Conservation (phyloP, 352 stramenopile species). For the Phytophthora kernoviae region DNA sequence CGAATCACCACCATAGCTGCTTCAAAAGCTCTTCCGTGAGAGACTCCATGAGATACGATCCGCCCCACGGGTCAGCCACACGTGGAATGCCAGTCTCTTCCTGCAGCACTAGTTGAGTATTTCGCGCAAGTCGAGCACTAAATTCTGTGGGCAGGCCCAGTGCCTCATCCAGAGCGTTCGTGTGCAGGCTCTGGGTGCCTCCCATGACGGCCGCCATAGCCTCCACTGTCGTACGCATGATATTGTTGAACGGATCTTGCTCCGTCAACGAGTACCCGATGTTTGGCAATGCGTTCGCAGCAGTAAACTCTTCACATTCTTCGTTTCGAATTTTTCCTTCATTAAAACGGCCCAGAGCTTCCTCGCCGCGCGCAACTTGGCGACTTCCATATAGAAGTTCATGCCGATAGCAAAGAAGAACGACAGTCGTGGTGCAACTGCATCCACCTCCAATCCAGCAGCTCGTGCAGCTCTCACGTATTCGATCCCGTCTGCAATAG, state of each 20-base stretch:
- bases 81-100: conserved; percentile 95
- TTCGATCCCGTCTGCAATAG: conserved; percentile 97
- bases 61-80: conserved; percentile 96
- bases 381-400: conserved; percentile 98
- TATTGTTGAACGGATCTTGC: conserved; percentile 98
- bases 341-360: conserved; percentile 95
- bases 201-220: conserved; percentile 85
- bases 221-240: conserved; percentile 97
- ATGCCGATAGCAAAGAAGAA: conserved; percentile 99
- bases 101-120: conserved; percentile 98
- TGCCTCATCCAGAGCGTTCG: conserved; percentile 97
- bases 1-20: conserved; percentile 73
- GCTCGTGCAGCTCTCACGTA: conserved; percentile 93
- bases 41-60: conserved; percentile 97
- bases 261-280: conserved; percentile 96
- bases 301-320: conserved; percentile 94
- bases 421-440: conserved; percentile 93
- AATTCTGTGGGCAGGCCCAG: conserved; percentile 96
- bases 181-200: conserved; percentile 97
- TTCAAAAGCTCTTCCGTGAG: conserved; percentile 93
- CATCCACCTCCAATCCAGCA: conserved; percentile 94
- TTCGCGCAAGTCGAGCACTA: conserved; percentile 95
- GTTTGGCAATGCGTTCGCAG: conserved; percentile 98
- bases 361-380: conserved; percentile 94
- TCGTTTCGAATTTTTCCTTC: conserved; percentile 93